These are phyloP conservation scores for Durio zibethinus DNA, from an alignment of 345 rosid species.

Conservation along the genomic window DNA sequence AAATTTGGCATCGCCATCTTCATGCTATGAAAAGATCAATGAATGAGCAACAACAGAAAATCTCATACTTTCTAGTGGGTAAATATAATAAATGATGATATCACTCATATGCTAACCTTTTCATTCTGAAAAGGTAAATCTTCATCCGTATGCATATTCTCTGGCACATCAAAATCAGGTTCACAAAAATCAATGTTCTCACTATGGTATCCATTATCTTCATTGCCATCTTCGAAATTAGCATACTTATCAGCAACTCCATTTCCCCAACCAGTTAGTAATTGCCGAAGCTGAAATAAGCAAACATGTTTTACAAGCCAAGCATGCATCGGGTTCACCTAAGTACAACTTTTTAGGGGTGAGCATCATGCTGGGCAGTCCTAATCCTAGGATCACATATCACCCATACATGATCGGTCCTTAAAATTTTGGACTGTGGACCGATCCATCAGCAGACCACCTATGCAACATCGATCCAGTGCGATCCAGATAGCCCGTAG, in stretches of 20 bases:
- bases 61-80: not conserved
- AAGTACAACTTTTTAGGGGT: not conserved
- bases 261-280: slow-evolving; percentile 48
- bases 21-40: slow-evolving; percentile 32
- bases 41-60: slow-evolving; percentile 18
- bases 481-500: too few species aligned
- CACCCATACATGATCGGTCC: not conserved
- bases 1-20: slow-evolving; percentile 30
- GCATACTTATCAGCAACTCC: slow-evolving; percentile 34
- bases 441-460: too few species aligned
- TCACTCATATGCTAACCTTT: slow-evolving; percentile 32
- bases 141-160: slow-evolving; percentile 48
- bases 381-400: not conserved
- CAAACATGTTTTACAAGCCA: slow-evolving; percentile 18
- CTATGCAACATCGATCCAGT: too few species aligned
- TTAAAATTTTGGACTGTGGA: too few species aligned
- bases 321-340: slow-evolving; percentile 2
- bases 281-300: slow-evolving; percentile 66
- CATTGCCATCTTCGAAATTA: slow-evolving; percentile 30
- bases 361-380: not conserved
- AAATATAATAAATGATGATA: slow-evolving; percentile 5
- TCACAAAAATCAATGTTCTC: slow-evolving; percentile 51
- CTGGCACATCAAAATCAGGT: slow-evolving; percentile 51
- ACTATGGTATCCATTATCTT: slow-evolving; percentile 42
- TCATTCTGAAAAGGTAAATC: slow-evolving; percentile 30